Evolutionary conservation across 139 green algal species (phyloP).

Genomic region (Mychonastes homosphaera): DNA sequence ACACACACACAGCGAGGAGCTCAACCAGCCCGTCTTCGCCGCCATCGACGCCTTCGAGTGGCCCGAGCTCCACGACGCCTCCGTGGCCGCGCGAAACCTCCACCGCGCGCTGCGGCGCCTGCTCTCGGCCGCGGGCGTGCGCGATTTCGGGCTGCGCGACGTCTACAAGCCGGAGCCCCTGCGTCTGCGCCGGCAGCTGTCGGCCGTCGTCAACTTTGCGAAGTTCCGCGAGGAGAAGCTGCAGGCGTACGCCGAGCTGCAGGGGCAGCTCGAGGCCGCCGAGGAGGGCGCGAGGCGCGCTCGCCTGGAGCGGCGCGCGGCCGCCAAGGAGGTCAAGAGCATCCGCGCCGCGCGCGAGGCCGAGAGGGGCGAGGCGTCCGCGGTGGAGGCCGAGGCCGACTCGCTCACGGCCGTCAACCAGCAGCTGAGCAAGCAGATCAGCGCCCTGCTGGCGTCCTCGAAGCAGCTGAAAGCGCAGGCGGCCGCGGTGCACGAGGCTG

Average conservation of each 20-base stretch:
- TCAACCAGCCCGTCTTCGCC: slow-evolving; percentile 74
- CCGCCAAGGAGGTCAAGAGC: slow-evolving; percentile 14
- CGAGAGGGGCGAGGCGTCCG: slow-evolving; percentile 32
- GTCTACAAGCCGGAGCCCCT: slow-evolving; percentile 76
- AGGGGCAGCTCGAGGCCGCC: too few species aligned
- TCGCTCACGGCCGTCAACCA: slow-evolving; percentile 44
- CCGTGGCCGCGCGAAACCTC: slow-evolving; percentile 70
- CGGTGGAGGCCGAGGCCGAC: slow-evolving; percentile 41
- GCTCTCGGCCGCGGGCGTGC: slow-evolving; percentile 57
- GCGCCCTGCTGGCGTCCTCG: slow-evolving; percentile 24
- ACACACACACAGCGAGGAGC: slow-evolving; percentile 56
- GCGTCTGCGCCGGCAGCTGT: slow-evolving; percentile 64
- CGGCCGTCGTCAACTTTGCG: slow-evolving; percentile 89
- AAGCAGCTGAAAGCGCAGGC: slow-evolving; percentile 41
- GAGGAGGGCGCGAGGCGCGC: not conserved
- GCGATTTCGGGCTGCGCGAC: slow-evolving; percentile 82
- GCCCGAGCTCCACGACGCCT: slow-evolving; percentile 89
- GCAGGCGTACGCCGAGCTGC: slow-evolving; percentile 48
- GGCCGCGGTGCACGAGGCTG: slow-evolving; percentile 44
- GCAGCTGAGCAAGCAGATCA: slow-evolving; percentile 62
- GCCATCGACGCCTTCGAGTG: slow-evolving; percentile 78
- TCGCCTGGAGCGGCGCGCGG: not conserved
- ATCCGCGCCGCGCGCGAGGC: not conserved
- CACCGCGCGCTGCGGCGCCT: slow-evolving; percentile 51
- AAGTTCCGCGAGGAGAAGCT: slow-evolving; percentile 91